Percentiles rank a stretch among this genome's conserved stretches.
Evolutionary conservation across 78 protist genomes (phyloP).

Genomic region (Dictyostelium purpureum): DNA sequence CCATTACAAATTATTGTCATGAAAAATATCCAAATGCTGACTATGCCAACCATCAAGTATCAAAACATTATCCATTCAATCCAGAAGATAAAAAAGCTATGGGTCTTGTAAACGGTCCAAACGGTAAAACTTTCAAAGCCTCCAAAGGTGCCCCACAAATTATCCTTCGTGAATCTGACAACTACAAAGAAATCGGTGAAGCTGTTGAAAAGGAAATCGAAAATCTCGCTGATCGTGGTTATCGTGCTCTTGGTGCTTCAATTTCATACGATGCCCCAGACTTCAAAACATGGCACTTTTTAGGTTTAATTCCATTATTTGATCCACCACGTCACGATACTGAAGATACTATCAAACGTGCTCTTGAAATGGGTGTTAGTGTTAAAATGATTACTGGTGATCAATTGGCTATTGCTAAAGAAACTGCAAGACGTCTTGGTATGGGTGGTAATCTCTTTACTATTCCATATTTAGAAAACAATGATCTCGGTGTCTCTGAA

Average conservation of each 20-base stretch:
- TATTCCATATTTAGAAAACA: conserved; percentile 60
- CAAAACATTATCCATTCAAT: conserved; percentile 89
- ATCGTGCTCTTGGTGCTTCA: conserved; percentile 89
- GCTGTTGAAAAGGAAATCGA: conserved; percentile 47
- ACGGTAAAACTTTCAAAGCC: conserved; percentile 51
- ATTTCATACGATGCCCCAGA: conserved; percentile 24
- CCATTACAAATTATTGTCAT: conserved; percentile 44
- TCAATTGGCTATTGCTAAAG: conserved; percentile 91
- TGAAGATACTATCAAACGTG: conserved; percentile 77
- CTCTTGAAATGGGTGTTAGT: conserved; percentile 83
- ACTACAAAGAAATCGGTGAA: conserved; percentile 63
- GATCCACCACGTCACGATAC: conserved; percentile 96
- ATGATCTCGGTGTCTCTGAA: conserved; percentile 56
- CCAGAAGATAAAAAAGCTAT: conserved; percentile 82
- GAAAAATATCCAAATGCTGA: conserved; percentile 58
- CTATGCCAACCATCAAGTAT: conserved; percentile 43
- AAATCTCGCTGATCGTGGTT: conserved; percentile 88
- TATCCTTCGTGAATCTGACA: conserved; percentile 49
- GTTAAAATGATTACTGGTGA: conserved; percentile 98
- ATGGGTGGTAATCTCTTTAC: conserved; percentile 82
- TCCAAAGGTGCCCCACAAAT: conserved; percentile 94
- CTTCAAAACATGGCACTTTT: conserved; percentile 80
- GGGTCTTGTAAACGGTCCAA: conserved; percentile 49
- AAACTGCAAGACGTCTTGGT: conserved; percentile 88
- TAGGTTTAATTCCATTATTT: conserved; percentile 89